Evolutionary conservation across 164 flowering plant species (phyloP).

Genomic region (Liriodendron chinense): DNA sequence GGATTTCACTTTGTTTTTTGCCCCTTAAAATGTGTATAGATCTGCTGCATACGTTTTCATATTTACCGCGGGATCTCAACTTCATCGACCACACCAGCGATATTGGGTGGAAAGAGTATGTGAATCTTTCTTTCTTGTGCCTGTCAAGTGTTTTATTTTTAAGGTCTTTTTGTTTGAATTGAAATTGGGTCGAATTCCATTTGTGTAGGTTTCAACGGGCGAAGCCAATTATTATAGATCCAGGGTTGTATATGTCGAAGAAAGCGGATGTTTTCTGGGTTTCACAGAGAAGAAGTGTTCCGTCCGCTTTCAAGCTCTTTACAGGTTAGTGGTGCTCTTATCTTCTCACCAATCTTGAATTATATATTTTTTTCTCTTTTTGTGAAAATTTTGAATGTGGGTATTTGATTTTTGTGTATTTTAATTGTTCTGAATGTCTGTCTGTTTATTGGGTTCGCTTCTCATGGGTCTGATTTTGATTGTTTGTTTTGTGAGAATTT

Average conservation of each 20-base stretch:
- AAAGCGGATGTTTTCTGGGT: constrained; percentile 54
- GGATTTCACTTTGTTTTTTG: not conserved
- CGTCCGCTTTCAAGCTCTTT: constrained; percentile 46
- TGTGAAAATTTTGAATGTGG: not conserved
- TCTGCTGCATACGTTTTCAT: constrained; percentile 50
- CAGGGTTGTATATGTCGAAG: constrained; percentile 43
- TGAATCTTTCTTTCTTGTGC: not conserved
- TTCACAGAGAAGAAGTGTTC: constrained; percentile 47
- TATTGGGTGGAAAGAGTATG: constrained; percentile 64
- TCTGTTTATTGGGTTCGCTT: not conserved
- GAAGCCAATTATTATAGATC: constrained; percentile 55
- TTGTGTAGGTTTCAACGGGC: constrained; percentile 39
- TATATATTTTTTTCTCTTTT: not conserved
- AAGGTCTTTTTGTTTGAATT: not conserved
- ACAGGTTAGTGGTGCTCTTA: constrained; percentile 30
- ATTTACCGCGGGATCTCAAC: constrained; percentile 50
- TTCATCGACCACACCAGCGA: constrained; percentile 57
- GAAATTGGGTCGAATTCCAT: not conserved
- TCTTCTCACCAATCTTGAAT: not conserved
- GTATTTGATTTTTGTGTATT: not conserved
- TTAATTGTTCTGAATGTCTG: not conserved
- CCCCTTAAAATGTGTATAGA: constrained; percentile 23
- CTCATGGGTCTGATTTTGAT: not conserved
- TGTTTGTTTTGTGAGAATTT: not conserved
- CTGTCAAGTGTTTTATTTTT: not conserved